These are phyloP conservation scores for Nothophytophthora sp. DNA, from an alignment of 352 stramenopile species.

Conservation along the genomic window DNA sequence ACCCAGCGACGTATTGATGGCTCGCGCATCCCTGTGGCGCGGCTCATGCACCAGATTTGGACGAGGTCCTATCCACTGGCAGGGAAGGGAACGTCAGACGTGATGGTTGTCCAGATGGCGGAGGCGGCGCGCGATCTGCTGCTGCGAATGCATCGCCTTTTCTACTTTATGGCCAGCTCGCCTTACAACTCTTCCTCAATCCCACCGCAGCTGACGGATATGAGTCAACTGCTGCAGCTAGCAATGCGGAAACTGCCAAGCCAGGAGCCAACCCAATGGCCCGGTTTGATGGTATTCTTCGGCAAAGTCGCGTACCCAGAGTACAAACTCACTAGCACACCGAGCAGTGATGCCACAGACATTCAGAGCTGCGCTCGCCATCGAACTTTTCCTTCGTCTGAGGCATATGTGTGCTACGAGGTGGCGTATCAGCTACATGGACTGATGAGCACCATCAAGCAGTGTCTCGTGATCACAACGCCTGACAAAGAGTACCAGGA, in stretches of 20 bases:
- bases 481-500: conserved; percentile 31
- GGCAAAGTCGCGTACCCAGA: conserved; percentile 63
- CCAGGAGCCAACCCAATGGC: conserved; percentile 62
- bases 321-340: conserved; percentile 38
- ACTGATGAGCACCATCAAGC: conserved; percentile 47
- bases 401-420: conserved; percentile 72
- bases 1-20: conserved; percentile 74
- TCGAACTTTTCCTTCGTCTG: conserved; percentile 44
- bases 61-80: conserved; percentile 39
- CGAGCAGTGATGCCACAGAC: conserved; percentile 1
- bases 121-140: conserved; percentile 48
- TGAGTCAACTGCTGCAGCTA: conserved; percentile 21
- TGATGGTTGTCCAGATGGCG: conserved; percentile 55
- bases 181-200: conserved; percentile 32
- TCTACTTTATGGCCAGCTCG: conserved; percentile 61
- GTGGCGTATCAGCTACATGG: conserved; percentile 57
- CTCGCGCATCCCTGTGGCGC: conserved; percentile 61
- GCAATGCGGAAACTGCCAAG: conserved; percentile 33
- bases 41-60: conserved; percentile 65
- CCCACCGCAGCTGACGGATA: conserved; percentile 13
- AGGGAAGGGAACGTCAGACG: conserved; percentile 31
- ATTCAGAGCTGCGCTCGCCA: conserved; percentile 15
- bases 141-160: conserved; percentile 68
- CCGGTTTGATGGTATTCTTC: conserved; percentile 74
- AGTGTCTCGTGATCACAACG: conserved; percentile 36